Conservation (phyloP, 148 eudicot species). For the Nepenthes mirabilis region DNA sequence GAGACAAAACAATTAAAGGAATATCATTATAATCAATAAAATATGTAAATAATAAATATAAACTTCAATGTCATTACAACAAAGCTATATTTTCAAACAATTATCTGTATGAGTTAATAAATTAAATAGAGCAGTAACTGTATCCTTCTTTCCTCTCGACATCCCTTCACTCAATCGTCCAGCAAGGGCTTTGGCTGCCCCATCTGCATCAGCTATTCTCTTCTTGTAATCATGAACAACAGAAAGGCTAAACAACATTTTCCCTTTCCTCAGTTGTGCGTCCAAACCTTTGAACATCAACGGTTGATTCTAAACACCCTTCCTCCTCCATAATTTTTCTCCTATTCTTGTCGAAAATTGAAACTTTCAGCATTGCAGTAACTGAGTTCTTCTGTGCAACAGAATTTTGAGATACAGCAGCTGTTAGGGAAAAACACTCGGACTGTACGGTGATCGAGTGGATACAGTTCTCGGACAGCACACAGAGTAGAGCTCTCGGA, state of each 20-base stretch:
- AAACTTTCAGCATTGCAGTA: constrained; percentile 74
- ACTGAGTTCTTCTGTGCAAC: constrained; percentile 88
- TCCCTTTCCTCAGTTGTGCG: constrained; percentile 69
- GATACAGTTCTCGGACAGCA: too few species aligned
- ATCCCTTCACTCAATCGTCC: constrained; percentile 49
- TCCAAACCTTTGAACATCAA: constrained; percentile 49
- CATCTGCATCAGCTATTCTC: constrained; percentile 45
- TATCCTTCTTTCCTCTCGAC: constrained; percentile 68
- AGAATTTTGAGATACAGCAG: constrained; percentile 41
- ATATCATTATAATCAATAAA: too few species aligned
- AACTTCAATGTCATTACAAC: too few species aligned
- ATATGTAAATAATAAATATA: too few species aligned
- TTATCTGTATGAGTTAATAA: constrained; percentile 57
- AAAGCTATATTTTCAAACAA: constrained; percentile 9
- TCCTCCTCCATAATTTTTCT: constrained; percentile 49
- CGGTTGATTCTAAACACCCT: constrained; percentile 56
- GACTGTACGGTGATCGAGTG: too few species aligned
- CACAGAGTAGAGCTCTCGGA: too few species aligned
- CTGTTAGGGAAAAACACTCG: too few species aligned
- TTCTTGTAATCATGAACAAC: constrained; percentile 74
- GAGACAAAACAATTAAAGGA: too few species aligned
- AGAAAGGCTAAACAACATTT: constrained; percentile 90
- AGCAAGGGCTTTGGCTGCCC: constrained; percentile 63
- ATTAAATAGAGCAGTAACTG: constrained; percentile 77
- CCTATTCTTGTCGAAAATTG: constrained; percentile 68